These are phyloP conservation scores for Sporisorium graminicola DNA, from an alignment of 1,284 basidiomycete genomes.

Conservation along the genomic window DNA sequence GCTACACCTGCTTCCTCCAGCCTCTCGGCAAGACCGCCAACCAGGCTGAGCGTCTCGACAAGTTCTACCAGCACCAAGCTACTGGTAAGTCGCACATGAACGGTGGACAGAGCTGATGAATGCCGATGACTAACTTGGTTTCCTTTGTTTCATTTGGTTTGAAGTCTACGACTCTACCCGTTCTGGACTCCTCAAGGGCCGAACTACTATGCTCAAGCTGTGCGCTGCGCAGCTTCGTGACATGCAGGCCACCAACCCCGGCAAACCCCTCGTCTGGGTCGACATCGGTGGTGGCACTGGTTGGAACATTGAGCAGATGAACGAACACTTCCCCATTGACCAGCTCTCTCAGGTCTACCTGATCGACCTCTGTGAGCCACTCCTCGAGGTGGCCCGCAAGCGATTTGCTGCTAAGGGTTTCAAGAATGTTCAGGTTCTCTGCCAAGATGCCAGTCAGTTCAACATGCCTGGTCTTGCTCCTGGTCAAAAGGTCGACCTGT, in stretches of 20 bases:
- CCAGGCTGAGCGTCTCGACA: slow-evolving; percentile 67
- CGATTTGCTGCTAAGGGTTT: slow-evolving; percentile 79
- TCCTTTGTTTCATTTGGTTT: not conserved
- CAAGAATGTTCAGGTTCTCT: slow-evolving; percentile 81
- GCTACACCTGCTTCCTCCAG: slow-evolving; percentile 68
- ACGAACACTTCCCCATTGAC: slow-evolving; percentile 75
- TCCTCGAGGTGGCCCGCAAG: slow-evolving; percentile 79
- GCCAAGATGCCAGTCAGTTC: slow-evolving; percentile 82
- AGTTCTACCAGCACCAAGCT: slow-evolving; percentile 68
- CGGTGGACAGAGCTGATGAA: not conserved
- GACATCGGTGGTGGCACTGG: slow-evolving; percentile 86
- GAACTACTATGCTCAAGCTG: slow-evolving; percentile 71
- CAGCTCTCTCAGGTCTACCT: slow-evolving; percentile 76
- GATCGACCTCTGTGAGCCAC: slow-evolving; percentile 81
- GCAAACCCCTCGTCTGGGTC: slow-evolving; percentile 79
- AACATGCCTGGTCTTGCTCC: slow-evolving; percentile 73
- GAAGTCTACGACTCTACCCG: slow-evolving; percentile 68
- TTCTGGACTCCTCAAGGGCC: slow-evolving; percentile 65
- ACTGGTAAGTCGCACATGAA: slow-evolving; percentile 43
- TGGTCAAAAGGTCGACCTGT: slow-evolving; percentile 65
- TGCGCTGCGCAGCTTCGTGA: slow-evolving; percentile 78
- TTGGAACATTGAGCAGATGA: slow-evolving; percentile 86
- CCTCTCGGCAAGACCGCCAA: slow-evolving; percentile 66
- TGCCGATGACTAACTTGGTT: not conserved
- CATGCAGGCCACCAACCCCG: slow-evolving; percentile 70